Conservation (phyloP, 2,329 filamentous ascomycete species). For the Drechslerella stenobrocha region DNA sequence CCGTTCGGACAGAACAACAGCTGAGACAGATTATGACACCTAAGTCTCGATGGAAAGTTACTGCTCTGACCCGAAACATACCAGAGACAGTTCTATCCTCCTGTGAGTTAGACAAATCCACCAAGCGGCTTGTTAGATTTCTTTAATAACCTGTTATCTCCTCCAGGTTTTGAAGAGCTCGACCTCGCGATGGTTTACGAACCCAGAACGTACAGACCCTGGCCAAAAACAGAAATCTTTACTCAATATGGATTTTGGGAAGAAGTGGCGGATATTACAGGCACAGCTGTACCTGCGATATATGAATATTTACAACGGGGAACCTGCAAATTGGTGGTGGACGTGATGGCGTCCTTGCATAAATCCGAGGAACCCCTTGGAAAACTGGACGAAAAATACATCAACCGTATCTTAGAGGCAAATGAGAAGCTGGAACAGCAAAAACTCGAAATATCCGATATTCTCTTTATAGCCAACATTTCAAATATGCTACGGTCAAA, state of each 20-base stretch:
- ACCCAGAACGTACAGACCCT: constrained; percentile 16
- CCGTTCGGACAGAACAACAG: constrained; percentile 21
- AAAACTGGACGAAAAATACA: constrained; percentile 11
- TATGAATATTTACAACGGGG: constrained; percentile 37
- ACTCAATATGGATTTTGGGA: constrained; percentile 20
- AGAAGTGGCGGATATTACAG: constrained; percentile 44
- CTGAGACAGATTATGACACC: constrained; percentile 19
- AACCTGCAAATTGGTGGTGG: constrained; percentile 25
- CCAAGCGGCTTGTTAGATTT: not conserved
- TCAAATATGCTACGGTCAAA: constrained; percentile 24
- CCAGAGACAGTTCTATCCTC: constrained; percentile 39
- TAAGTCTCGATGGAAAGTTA: constrained; percentile 35
- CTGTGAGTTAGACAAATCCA: constrained; percentile 10
- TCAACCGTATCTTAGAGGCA: constrained; percentile 14
- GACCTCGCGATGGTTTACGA: constrained; percentile 20
- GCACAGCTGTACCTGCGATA: constrained; percentile 43
- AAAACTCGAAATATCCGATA: constrained; percentile 34
- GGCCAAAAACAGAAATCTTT: constrained; percentile 26
- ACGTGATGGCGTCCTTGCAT: constrained; percentile 7
- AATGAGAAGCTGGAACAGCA: constrained; percentile 22
- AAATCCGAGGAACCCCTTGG: constrained; percentile 1
- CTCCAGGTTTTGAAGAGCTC: constrained; percentile 33
- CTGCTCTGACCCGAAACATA: constrained; percentile 34
- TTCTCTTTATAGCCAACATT: constrained; percentile 49
- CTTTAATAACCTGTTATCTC: not conserved